phyloP scores from a whole-genome alignment of 2,329 filamentous ascomycete genomes.

The Xylaria sp. region DNA sequence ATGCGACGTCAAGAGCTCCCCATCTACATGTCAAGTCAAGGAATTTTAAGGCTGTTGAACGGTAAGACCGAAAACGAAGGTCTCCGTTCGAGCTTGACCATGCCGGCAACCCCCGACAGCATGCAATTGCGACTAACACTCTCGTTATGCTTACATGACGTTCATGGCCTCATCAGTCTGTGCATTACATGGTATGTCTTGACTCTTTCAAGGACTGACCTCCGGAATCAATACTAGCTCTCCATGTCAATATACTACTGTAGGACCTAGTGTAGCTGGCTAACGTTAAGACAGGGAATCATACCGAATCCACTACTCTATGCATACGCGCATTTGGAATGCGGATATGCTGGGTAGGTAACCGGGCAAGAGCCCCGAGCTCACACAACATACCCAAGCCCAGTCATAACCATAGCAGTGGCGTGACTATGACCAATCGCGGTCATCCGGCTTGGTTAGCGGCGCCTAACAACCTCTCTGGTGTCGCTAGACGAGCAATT shows the following conservation, averaged over 20 bases:
- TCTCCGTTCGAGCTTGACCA: no score
- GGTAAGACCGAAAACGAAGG: no score
- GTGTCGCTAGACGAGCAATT: background rate
- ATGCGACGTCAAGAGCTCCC: background rate
- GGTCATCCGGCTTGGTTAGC: background rate
- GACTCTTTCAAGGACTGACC: background rate
- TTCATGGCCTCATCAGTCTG: background rate
- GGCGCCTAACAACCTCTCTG: slow-evolving; percentile 29
- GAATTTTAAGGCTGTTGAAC: no score
- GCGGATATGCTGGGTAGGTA: background rate
- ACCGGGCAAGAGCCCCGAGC: slow-evolving; percentile 20
- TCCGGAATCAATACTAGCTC: background rate
- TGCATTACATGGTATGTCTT: slow-evolving; percentile 6
- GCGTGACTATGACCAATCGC: slow-evolving; percentile 32
- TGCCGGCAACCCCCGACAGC: no score
- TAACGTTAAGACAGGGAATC: background rate
- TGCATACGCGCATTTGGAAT: slow-evolving; percentile 24
- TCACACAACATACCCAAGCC: slow-evolving; percentile 11
- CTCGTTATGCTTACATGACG: no score
- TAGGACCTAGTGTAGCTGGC: background rate
- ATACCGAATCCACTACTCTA: background rate
- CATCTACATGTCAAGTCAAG: background rate
- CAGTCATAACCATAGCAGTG: slow-evolving; percentile 15
- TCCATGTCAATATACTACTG: background rate
- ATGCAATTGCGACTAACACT: no score